Evolutionary conservation across 352 stramenopile genomes (phyloP), one percentile per base, ranked within the genome.

Genomic region (Globisporangium splendens): DNA sequence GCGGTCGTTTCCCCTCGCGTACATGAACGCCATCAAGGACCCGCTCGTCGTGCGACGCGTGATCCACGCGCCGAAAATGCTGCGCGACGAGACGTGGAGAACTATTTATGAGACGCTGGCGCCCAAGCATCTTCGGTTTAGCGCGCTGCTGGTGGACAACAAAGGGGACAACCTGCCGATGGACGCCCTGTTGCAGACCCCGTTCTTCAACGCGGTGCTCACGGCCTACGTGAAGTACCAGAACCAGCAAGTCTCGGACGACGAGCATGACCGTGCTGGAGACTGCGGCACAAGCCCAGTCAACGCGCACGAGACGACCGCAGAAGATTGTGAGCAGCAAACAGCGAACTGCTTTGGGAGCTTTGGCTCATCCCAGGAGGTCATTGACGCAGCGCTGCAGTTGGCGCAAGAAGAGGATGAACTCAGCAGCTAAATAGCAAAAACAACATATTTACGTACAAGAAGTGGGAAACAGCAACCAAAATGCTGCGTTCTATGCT

Each of bases 1-100:
- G 46, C 77, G 76, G 21, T 87, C 76, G 54, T 87, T 86, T 59
- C 74, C 78, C n/a, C 61, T 88, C 39, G 59, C 73, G 10, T 87
- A 79, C 31, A 73, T 71, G 8, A 55, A 62, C 14, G 63, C 72
- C 47, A 75, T 88, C 46, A 68, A 72, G 33, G 70, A 88, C 50
- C 48, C 51, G 3, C 65, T 63, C n/a, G 68, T 61, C 14, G 76
- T 74, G 35, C 74, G 74, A 12, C 68, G 73, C 10, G 70, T 77
- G 3, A 68, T 88, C 43, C 88, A 83, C 63, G 77, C 78, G 3
- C 78, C 80, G 0, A 91, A 88, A 66, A 88, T 91, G 80, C 66
- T 91, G 56, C 77, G 80, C 1, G 75, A 88, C 51, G 80, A 87
- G 63, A 65, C 65, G 17, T 91, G 80, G 80, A 76, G 80, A 20